Percentiles rank a stretch among this genome's conserved stretches.
phyloP scores from a whole-genome alignment of 2,329 filamentous ascomycete genomes.

The Neonectria faginata region DNA sequence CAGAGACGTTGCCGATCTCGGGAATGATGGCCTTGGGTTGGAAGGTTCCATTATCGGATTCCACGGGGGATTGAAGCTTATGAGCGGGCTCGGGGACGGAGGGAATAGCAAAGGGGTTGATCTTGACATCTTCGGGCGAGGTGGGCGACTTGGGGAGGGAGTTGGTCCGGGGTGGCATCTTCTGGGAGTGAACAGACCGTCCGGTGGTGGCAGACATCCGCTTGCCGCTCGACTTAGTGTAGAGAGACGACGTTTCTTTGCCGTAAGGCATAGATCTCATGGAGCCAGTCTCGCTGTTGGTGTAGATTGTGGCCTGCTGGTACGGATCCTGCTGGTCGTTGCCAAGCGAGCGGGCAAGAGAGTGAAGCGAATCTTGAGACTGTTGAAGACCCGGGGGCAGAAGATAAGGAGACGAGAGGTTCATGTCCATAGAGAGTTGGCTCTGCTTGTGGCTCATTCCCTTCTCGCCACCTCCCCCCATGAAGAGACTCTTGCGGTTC shows the following conservation, averaged over 20 bases:
- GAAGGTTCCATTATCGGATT: conserved; percentile 45
- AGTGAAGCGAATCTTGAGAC: conserved; percentile 88
- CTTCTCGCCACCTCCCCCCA: conserved; percentile 69
- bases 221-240: conserved; percentile 57
- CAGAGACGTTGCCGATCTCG: conserved; percentile 53
- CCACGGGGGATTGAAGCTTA: conserved; percentile 35
- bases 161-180: conserved; percentile 52
- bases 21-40: conserved; percentile 53
- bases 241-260: conserved; percentile 59
- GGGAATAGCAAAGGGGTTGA: conserved; percentile 53
- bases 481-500: conserved; percentile 51
- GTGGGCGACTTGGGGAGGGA: conserved; percentile 59
- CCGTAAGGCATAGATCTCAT: conserved; percentile 62
- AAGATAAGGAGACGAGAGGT: conserved; percentile 88
- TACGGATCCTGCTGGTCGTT: conserved; percentile 88
- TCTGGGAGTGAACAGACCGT: conserved; percentile 39
- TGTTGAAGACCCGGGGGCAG: conserved; percentile 83
- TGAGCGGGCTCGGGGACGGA: conserved; percentile 47
- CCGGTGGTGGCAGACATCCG: conserved; percentile 47
- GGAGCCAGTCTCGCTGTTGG: conserved; percentile 67
- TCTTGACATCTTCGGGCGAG: conserved; percentile 48
- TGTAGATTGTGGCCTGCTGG: conserved; percentile 70
- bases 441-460: conserved; percentile 55
- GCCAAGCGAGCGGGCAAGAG: conserved; percentile 80
- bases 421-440: conserved; percentile 78